Evolutionary conservation across 177 flowering plant genomes (phyloP).

Genomic region (Vitis hybrid): DNA sequence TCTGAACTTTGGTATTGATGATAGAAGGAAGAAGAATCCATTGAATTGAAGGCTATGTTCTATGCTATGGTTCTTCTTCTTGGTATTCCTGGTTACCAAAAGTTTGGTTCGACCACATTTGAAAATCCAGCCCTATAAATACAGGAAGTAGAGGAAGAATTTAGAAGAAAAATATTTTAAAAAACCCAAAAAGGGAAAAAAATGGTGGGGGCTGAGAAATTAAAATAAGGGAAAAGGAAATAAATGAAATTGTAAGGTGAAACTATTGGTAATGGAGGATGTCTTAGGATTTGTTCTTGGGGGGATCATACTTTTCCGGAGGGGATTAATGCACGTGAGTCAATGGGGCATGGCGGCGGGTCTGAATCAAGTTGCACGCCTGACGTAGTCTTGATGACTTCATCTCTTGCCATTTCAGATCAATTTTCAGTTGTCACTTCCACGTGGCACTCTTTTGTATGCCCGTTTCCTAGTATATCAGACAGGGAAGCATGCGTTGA

Average conservation of each 20-base stretch:
- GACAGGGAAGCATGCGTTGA: neutral
- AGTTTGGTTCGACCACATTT: slow-evolving; percentile 2
- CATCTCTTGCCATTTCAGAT: neutral
- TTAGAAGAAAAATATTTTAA: neutral
- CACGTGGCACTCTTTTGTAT: neutral
- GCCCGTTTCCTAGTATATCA: neutral
- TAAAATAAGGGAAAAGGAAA: neutral
- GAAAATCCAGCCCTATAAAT: slow-evolving; percentile 8
- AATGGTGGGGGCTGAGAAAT: neutral
- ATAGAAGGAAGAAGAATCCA: slow-evolving; percentile 24
- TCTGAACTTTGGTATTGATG: slow-evolving; percentile 16
- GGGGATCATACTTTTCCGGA: neutral
- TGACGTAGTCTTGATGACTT: neutral
- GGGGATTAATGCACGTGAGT: slow-evolving; percentile 20
- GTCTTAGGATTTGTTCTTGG: neutral
- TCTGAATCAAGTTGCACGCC: slow-evolving; percentile 2
- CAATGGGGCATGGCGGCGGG: slow-evolving; percentile 34
- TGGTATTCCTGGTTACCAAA: no score
- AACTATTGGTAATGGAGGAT: slow-evolving; percentile 10
- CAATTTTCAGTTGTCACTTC: neutral
- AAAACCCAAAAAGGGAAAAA: neutral
- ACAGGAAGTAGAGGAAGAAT: slow-evolving; percentile 1
- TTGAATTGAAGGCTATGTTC: neutral
- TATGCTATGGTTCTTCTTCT: no score
- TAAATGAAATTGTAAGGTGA: neutral